Base-by-base conservation (phyloP, 192 early-diverging fungal genomes). In the Umbelopsis ramanniana region DNA sequence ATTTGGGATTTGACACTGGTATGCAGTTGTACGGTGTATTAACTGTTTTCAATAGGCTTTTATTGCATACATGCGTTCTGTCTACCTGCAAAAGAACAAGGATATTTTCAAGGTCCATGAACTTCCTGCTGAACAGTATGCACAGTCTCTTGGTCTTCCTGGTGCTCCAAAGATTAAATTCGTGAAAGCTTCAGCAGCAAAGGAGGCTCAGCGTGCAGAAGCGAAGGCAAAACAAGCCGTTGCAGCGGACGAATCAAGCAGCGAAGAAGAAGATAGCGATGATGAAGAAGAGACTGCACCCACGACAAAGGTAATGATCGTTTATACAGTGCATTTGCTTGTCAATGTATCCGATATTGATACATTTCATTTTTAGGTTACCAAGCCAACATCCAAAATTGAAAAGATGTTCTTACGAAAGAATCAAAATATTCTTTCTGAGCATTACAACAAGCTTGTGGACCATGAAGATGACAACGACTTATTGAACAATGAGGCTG, bases 141-240 rank as follows among this genome's bases (percentile, higher is more conserved):
- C 98, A 7, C 88, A 91, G 46, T 87, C 94, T 0, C 72, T 97
- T 63, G 98, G 98, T n/a, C 86, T 99, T 68, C 94, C 94, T 6
- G 98, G 98, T 63, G 89, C 95, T 7, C 98, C 98, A 21, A 91
- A 92, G 70, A 93, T 99, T 75, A 96, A 94, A 83, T 98, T 98
- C 83, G 81, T 96, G 23, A 89, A 76, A 50, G 72, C 57, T 3
- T 63, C 82, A 69, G 76, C 63, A 38, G 75, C 78, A 69, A 79
- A 74, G 53, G 74, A 78, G 37, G 72, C 46, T 43, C 71, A 57
- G 43, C 47, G 71, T 43, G 78, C 75, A 46, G 45, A 71, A 57
- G 35, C 75, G 29, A 82, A 78, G 45, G 84, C 77, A 12, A 78
- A 73, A 24, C 78, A 67, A 23, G 46, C 24, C 19, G 73, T 80